These are phyloP conservation scores for barrel medic (Medicago truncatula) DNA, from an alignment of 306 rosid species.

Conservation along the genomic window MtrunA17r5.0-ANR NC_053048.1:43184001-43184500, in stretches of 20 bases:
- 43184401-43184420: constrained; percentile 48
- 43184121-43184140: constrained; percentile 39
- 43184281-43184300: constrained; percentile 17
- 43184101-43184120: constrained; percentile 47
- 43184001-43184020: constrained; percentile 67
- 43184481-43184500: constrained; percentile 53
- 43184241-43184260: constrained; percentile 60
- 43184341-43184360: constrained; percentile 66
- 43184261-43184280: constrained; percentile 18
- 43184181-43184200: constrained; percentile 65
- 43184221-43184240: constrained; percentile 60
- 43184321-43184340: constrained; percentile 41
- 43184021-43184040: constrained; percentile 52
- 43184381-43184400: constrained; percentile 61
- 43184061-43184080: constrained; percentile 17
- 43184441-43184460: constrained; percentile 79
- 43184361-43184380: constrained; percentile 71
- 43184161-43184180: constrained; percentile 61
- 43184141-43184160: constrained; percentile 48
- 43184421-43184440: constrained; percentile 62
- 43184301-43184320: neutral
- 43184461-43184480: constrained; percentile 52
- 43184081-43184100: constrained; percentile 4
- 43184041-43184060: constrained; percentile 37
- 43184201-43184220: constrained; percentile 72